Evolutionary conservation across 352 stramenopile species (phyloP).

Genomic region (Phytophthora agathidicida): DNA sequence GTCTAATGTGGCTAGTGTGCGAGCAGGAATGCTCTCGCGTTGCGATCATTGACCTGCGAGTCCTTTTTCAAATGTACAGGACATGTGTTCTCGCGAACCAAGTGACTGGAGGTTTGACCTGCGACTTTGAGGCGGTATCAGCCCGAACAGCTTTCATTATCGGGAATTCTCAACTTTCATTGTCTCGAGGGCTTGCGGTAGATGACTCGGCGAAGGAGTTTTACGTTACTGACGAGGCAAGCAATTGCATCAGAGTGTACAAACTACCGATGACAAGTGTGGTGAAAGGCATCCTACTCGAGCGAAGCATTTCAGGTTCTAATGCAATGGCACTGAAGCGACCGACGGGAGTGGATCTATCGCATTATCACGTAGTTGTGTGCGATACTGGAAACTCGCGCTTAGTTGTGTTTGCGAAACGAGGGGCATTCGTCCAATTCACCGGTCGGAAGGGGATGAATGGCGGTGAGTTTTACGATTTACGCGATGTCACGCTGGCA

Average conservation of each 20-base stretch:
- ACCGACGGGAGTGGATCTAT: conserved; percentile 54
- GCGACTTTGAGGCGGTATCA: conserved; percentile 21
- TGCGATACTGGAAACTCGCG: conserved; percentile 63
- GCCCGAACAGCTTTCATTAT: conserved; percentile 27
- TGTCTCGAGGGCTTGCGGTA: conserved; percentile 38
- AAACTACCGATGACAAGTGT: conserved; percentile 27
- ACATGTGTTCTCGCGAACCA: conserved; percentile 20
- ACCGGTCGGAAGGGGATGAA: conserved; percentile 48
- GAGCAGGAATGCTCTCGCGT: conserved; percentile 35
- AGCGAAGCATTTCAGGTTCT: conserved; percentile 30
- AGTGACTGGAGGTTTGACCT: conserved; percentile 5
- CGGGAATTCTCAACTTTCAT: conserved; percentile 14
- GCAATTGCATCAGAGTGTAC: conserved; percentile 59
- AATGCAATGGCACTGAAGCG: conserved; percentile 33
- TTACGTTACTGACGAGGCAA: conserved; percentile 60
- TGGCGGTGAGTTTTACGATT: conserved; percentile 48
- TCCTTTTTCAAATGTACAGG: conserved; percentile 43
- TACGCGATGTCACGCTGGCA: conserved; percentile 56
- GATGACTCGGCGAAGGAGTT: conserved; percentile 67
- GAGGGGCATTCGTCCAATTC: conserved; percentile 52
- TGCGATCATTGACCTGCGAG: conserved; percentile 34
- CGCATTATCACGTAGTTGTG: conserved; percentile 72
- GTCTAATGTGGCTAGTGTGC: conserved; percentile 40
- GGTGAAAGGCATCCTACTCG: conserved; percentile 21
- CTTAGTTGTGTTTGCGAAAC: conserved; percentile 61